Base-by-base conservation (phyloP, 202 grass and related monocot species). In the Musa balbisiana region DNA sequence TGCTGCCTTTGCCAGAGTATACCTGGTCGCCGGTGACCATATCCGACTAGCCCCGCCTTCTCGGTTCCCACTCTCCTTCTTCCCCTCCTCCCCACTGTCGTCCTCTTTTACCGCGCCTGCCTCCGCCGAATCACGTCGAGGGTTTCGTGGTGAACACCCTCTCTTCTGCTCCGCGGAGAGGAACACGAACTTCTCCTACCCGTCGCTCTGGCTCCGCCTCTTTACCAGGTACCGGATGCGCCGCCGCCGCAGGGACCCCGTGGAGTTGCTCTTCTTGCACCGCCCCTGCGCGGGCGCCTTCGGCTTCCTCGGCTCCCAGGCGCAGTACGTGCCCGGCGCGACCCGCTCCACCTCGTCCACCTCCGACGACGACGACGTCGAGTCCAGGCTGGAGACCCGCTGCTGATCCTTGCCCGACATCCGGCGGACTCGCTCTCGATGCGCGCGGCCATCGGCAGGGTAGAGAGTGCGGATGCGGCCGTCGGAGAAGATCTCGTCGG, bases 101-200 rank as follows among this genome's bases (percentile, higher is more conserved):
- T 54, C 52, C 11, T 54, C 52, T 14, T 11, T 54, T 14, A 11
- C 9, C 11, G 52, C 2, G 11, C 13, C 52, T 14, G 52, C 52
- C 52, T 14, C 52, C 52, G 9, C 2, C 52, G 52, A 54, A 54
- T 54, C 52, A 11, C 52, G 11, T 54, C 52, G 52, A 54, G 52
- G 52, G 9, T 11, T 54, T 43, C 33, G 33, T 43, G 33, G 33
- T 43, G 33, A 43, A 43, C 33, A 14, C 52, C 52, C 52, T 54
- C 52, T 12, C 52, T 14, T 54, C 52, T 54, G 11, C n/a, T 64
- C 1, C 5, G 20, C 22, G 12, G 82, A 2, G 49, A 94, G 58
- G 91, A 91, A 94, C 19, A 77, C 70, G 75, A 94, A 94, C 65
- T 94, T 94, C 65, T 94, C 91, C 72, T 86, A 91, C 33, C 91